phyloP scores from a whole-genome alignment of 257 asterid species.

The Nicotiana paniculata region DNA sequence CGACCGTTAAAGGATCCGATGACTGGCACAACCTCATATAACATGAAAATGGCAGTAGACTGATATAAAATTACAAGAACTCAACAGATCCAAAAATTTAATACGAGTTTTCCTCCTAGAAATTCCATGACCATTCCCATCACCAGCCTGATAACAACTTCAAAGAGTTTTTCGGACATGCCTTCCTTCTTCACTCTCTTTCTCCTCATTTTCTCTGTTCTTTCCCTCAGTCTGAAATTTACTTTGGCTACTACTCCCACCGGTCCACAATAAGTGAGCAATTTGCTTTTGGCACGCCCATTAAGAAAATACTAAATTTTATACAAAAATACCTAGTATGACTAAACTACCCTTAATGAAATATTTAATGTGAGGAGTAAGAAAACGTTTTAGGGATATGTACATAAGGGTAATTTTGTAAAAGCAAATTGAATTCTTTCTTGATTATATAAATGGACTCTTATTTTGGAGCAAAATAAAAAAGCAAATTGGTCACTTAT shows the following conservation, averaged over 20 bases:
- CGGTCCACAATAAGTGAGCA: too few species aligned
- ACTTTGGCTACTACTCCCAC: neutral
- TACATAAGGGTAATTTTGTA: too few species aligned
- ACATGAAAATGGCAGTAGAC: neutral
- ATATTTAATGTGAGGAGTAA: too few species aligned
- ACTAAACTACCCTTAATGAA: too few species aligned
- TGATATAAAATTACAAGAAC: neutral
- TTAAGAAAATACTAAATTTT: too few species aligned
- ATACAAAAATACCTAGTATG: too few species aligned
- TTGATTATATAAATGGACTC: too few species aligned
- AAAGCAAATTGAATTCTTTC: too few species aligned
- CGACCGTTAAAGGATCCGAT: neutral
- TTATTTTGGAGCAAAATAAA: too few species aligned
- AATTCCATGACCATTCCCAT: neutral
- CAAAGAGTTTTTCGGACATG: neutral
- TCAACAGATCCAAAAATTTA: neutral
- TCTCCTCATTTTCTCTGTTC: neutral
- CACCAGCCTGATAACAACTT: neutral
- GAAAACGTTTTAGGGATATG: too few species aligned
- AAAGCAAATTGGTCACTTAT: too few species aligned
- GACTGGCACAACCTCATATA: neutral
- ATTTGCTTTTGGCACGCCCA: too few species aligned
- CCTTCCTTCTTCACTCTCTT: neutral
- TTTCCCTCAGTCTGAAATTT: neutral
- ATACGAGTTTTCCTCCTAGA: neutral